phyloP scores from a whole-genome alignment of 2,329 filamentous ascomycete genomes.

The Aspergillus bombycis region DNA sequence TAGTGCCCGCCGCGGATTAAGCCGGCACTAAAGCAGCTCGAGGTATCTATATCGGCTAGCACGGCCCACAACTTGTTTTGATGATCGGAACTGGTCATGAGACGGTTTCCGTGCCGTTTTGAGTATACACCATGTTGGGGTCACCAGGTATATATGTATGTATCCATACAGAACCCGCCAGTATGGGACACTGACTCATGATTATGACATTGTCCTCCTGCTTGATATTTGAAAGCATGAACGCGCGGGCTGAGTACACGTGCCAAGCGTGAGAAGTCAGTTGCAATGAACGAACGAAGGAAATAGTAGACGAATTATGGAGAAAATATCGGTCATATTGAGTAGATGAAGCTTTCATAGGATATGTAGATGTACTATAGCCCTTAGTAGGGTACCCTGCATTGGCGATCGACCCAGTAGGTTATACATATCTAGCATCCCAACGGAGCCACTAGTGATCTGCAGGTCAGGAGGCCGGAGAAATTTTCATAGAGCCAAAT shows the following conservation, averaged over 20 bases:
- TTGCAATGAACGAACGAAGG: background rate
- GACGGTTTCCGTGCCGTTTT: background rate
- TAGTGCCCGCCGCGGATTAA: conserved; percentile 7
- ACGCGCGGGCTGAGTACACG: background rate
- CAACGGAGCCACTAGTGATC: background rate
- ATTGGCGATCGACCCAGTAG: background rate
- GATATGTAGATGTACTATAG: background rate
- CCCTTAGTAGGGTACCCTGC: background rate
- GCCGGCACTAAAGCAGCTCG: conserved; percentile 11
- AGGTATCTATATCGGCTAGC: background rate
- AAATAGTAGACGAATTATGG: background rate
- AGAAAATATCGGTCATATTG: background rate
- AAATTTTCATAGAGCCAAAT: background rate
- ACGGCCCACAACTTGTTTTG: conserved; percentile 4
- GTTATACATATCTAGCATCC: background rate
- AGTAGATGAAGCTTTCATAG: background rate
- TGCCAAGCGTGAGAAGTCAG: background rate
- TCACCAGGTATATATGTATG: background rate
- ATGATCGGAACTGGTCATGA: background rate
- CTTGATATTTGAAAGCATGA: background rate
- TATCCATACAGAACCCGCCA: background rate
- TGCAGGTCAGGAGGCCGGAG: background rate
- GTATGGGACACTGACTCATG: background rate
- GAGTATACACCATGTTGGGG: conserved; percentile 1
- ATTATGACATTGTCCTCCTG: background rate